Percentiles rank a stretch among this genome's conserved stretches.
These are phyloP conservation scores for Neurospora sp. DNA, from an alignment of 495 filamentous ascomycete genomes.

Conservation along the genomic window DNA sequence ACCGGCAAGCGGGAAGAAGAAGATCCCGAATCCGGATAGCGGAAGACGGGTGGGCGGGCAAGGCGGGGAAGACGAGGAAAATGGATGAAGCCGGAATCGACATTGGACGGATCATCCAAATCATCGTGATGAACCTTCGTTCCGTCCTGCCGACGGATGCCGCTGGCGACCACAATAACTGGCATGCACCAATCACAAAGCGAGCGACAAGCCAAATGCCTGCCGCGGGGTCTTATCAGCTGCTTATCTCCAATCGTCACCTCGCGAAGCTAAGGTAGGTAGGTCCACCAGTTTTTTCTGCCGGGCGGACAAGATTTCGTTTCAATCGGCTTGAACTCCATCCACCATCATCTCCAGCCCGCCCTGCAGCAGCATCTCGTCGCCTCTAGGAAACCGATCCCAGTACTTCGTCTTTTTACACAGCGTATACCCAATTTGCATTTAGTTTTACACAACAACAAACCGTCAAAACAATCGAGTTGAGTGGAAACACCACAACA, in stretches of 20 bases:
- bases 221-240: neutral
- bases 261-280: neutral
- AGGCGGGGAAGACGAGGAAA: neutral
- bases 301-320: slow-evolving; percentile 26
- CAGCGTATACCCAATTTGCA: neutral
- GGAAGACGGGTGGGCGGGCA: neutral
- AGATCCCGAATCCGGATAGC: neutral
- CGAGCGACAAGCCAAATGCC: neutral
- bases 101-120: neutral
- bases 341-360: neutral
- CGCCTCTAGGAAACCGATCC: neutral
- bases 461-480: neutral
- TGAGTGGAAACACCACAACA: neutral
- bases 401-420: neutral
- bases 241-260: neutral
- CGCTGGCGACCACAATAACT: neutral
- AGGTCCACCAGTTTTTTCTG: slow-evolving; percentile 14
- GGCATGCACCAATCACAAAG: neutral
- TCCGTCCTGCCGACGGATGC: neutral
- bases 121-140: neutral
- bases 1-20: neutral
- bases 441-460: neutral
- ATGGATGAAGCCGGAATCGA: neutral
- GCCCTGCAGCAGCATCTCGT: neutral
- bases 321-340: neutral